phyloP scores from a whole-genome alignment of 106 monocot genomes.

The Agapanthus africanus region DNA sequence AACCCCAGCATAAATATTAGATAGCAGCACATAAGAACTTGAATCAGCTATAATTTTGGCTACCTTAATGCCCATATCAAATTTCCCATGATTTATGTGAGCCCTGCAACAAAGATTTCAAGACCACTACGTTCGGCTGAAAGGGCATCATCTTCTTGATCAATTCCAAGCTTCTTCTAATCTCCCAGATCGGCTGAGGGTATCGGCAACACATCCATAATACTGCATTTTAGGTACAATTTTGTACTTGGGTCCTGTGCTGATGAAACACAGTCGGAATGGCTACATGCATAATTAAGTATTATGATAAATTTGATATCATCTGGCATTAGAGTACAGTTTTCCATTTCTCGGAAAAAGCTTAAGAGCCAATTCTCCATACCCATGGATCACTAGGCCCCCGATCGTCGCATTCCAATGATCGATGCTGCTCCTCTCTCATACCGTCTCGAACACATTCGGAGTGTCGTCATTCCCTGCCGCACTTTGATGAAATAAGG shows the following conservation, averaged over 20 bases:
- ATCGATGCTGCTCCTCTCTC: slow-evolving; percentile 21
- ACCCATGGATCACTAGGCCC: slow-evolving; percentile 43
- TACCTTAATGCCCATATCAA: slow-evolving; percentile 25
- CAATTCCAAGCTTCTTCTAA: slow-evolving; percentile 46
- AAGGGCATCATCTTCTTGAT: slow-evolving; percentile 46
- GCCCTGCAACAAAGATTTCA: slow-evolving; percentile 44
- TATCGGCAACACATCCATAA: slow-evolving; percentile 64
- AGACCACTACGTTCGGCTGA: slow-evolving; percentile 38
- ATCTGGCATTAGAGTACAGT: slow-evolving; percentile 18
- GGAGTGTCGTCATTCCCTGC: slow-evolving; percentile 33
- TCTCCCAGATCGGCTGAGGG: slow-evolving; percentile 39
- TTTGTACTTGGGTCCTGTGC: slow-evolving; percentile 23
- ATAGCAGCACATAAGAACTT: too few species aligned
- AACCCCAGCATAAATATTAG: too few species aligned
- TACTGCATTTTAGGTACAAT: slow-evolving; percentile 47
- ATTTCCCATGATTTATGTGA: too few species aligned
- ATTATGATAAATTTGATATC: too few species aligned
- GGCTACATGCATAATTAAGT: too few species aligned
- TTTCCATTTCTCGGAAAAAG: slow-evolving; percentile 39
- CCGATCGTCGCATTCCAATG: slow-evolving; percentile 65
- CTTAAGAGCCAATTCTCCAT: slow-evolving; percentile 24
- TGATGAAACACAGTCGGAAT: slow-evolving; percentile 42
- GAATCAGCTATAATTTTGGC: too few species aligned
- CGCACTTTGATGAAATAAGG: slow-evolving; percentile 61
- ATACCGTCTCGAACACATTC: slow-evolving; percentile 27